A percentile compares a stretch with the other conserved stretches of the same genome.
Evolutionary conservation across 139 green algal genomes (phyloP).

Genomic region (Diplosphaera chodatii): DNA sequence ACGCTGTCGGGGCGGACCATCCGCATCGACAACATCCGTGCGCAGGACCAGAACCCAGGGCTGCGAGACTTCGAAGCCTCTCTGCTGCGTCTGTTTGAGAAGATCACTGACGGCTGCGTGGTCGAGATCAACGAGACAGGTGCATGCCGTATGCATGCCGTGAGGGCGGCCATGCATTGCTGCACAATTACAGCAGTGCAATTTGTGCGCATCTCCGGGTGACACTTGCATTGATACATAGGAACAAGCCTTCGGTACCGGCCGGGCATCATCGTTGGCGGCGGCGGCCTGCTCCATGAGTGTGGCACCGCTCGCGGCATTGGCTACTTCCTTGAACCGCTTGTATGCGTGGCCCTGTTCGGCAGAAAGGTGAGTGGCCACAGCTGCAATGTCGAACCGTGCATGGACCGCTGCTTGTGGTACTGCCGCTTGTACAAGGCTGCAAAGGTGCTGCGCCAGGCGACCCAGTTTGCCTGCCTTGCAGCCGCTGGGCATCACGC

Average conservation of each 20-base stretch:
- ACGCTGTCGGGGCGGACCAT: constrained; percentile 74
- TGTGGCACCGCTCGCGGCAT: constrained; percentile 75
- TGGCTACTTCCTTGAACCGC: constrained; percentile 90
- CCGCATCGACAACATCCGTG: constrained; percentile 88
- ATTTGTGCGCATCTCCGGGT: too few relatives aligned
- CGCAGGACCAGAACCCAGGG: constrained; percentile 67
- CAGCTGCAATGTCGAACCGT: too few relatives aligned
- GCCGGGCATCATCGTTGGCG: constrained; percentile 76
- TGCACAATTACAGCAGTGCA: too few relatives aligned
- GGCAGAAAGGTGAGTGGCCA: constrained; percentile 73
- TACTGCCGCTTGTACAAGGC: too few relatives aligned
- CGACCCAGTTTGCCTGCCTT: too few relatives aligned
- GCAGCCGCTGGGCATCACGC: constrained; percentile 71
- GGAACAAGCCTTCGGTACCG: constrained; percentile 83
- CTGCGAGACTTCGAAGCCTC: constrained; percentile 83
- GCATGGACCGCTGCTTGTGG: too few relatives aligned
- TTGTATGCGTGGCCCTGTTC: constrained; percentile 83
- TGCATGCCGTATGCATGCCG: too few relatives aligned
- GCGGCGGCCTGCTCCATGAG: constrained; percentile 72
- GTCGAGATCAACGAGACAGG: constrained; percentile 98
- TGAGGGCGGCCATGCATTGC: too few relatives aligned
- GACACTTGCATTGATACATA: too few relatives aligned
- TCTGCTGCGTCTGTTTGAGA: constrained; percentile 93
- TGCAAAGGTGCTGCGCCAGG: too few relatives aligned
- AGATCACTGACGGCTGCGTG: constrained; percentile 87